These are phyloP conservation scores for Malus domestica DNA, from an alignment of 306 rosid genomes.

Conservation along the genomic window ASM211411v1 NC_041802.1:20779501-20780000, in stretches of 20 bases:
- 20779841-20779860: conserved; percentile 67
- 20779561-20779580: neutral
- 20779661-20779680: neutral
- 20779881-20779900: conserved; percentile 85
- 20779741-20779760: neutral
- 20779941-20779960: conserved; percentile 65
- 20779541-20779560: neutral
- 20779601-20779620: neutral
- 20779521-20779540: neutral
- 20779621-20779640: neutral
- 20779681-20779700: neutral
- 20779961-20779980: conserved; percentile 89
- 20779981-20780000: conserved; percentile 93
- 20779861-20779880: conserved; percentile 95
- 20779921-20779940: conserved; percentile 93
- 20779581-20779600: neutral
- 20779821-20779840: conserved; percentile 74
- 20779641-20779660: neutral
- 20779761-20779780: neutral
- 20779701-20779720: neutral
- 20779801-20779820: conserved; percentile 16
- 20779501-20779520: neutral
- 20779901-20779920: conserved; percentile 97
- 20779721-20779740: neutral
- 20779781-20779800: conserved; percentile 8